These are phyloP conservation scores for Panaeolus papilionaceus DNA, from an alignment of 768 basidiomycete species.

Conservation along the genomic window DNA sequence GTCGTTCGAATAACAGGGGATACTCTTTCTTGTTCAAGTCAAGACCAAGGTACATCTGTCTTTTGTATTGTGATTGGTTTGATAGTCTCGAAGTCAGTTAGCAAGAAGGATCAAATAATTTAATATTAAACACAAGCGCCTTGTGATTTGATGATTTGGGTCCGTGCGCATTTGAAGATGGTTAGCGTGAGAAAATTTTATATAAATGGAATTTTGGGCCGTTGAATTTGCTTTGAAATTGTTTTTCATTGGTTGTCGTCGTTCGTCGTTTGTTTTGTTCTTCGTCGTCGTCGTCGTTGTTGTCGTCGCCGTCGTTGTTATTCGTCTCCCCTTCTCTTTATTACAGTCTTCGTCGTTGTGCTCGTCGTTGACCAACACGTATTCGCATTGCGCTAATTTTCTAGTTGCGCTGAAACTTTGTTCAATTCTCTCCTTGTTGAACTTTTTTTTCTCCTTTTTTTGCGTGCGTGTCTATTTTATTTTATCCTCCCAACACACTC, in stretches of 20 bases:
- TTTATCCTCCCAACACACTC: constrained; percentile 51
- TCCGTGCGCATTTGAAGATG: constrained; percentile 33
- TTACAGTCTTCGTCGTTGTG: constrained; percentile 36
- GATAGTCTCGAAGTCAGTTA: no score
- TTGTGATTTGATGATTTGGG: constrained; percentile 15
- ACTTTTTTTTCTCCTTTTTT: constrained; percentile 40
- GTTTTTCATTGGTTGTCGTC: constrained; percentile 2
- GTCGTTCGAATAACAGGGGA: neutral
- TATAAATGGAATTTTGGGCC: constrained; percentile 1
- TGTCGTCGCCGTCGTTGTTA: constrained; percentile 25
- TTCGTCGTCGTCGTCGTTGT: constrained; percentile 16
- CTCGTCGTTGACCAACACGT: constrained; percentile 39
- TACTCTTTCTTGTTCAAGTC: neutral
- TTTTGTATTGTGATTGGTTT: no score
- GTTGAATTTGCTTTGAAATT: constrained; percentile 16
- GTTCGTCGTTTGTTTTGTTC: constrained; percentile 11
- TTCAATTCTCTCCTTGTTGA: constrained; percentile 43
- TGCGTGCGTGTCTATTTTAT: constrained; percentile 47
- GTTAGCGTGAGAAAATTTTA: constrained; percentile 23
- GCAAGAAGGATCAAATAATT: no score
- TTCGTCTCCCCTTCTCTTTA: constrained; percentile 33
- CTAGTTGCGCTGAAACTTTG: constrained; percentile 36
- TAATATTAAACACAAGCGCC: no score
- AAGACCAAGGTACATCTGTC: neutral
- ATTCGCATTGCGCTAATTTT: constrained; percentile 8